Evolutionary conservation across 1,284 basidiomycete species (phyloP), one percentile per base, ranked within the genome.

Genomic region (Hypsizygus ulmarius): DNA sequence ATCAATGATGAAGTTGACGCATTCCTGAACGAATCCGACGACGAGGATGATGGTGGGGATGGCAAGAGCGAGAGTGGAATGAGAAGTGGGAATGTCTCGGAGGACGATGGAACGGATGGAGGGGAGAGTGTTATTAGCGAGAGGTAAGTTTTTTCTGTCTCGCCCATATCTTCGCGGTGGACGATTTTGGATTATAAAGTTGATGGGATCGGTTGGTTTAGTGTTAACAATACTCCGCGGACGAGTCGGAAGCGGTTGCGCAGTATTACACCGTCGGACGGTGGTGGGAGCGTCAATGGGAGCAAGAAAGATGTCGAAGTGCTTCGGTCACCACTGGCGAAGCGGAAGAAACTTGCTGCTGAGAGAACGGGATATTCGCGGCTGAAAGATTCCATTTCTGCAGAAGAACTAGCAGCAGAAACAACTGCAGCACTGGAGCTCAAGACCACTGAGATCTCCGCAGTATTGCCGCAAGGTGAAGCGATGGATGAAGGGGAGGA

Each of bases 1-100:
- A 84, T 90, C 50, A 87, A 90, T 55, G 80, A 88, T 53, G 92
- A 93, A 64, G 86, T 93, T n/a, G 88, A 93, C 49, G 90, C 84
- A 33, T 87, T 87, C 30, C 82, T 91, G 78, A 82, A 84, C 51
- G 87, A 90, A 69, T 86, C 81, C 54, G 85, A 87, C 53, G 87
- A 87, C 28, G 78, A 73, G 27, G 69, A 70, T 18, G 68, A 66
- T 11, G 63, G 55, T 11, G 63, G 55, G 43, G 66, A 67, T 49
- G 61, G 63, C 28, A 56, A 58, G 45, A 65, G 69, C 51, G 61
- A 63, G 52, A 66, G 60, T 55, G 74, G 49, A 76, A 78, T 48
- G 77, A 79, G 35, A 70, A 64, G 66, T 69, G 71, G 54, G 74
- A 75, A 58, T 75, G 77, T 51, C 63, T 54, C 53, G 11, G 53